A percentile compares a stretch with the other conserved stretches of the same genome.
These are phyloP conservation scores for Filosporella fistucella DNA, from an alignment of 495 filamentous ascomycete genomes.

Conservation along the genomic window DNA sequence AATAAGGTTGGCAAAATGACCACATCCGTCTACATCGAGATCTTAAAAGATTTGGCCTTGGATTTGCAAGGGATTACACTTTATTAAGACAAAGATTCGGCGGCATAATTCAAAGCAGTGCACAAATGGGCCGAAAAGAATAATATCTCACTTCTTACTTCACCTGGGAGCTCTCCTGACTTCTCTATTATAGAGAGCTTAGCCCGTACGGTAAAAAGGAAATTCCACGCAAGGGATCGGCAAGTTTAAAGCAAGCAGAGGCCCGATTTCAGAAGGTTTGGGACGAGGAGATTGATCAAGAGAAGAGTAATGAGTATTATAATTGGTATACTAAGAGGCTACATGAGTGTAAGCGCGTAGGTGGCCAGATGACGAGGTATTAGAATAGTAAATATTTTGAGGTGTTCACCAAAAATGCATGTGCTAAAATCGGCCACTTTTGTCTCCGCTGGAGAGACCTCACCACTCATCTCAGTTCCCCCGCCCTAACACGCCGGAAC, in stretches of 20 bases:
- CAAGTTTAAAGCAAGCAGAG: neutral
- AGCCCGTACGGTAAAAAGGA: neutral
- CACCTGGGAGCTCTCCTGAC: slow-evolving; percentile 3
- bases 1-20: slow-evolving; percentile 12
- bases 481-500: too few relatives aligned
- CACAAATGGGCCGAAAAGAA: slow-evolving; percentile 2
- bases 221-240: neutral
- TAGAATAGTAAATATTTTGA: too few relatives aligned
- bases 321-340: slow-evolving; percentile 7
- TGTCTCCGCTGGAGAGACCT: too few relatives aligned
- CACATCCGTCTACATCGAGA: neutral
- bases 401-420: too few relatives aligned
- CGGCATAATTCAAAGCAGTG: neutral
- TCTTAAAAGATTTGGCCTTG: neutral
- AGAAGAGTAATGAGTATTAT: neutral
- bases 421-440: too few relatives aligned
- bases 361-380: slow-evolving; percentile 3
- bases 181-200: slow-evolving; percentile 7
- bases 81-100: slow-evolving; percentile 8
- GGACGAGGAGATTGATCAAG: slow-evolving; percentile 6
- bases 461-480: too few relatives aligned
- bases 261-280: slow-evolving; percentile 1
- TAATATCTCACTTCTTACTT: neutral
- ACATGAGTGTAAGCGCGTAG: slow-evolving; percentile 1
- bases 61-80: neutral